Evolutionary conservation across 1,284 basidiomycete species (phyloP).

Genomic region (Cutaneotrichosporon daszewskae): DNA sequence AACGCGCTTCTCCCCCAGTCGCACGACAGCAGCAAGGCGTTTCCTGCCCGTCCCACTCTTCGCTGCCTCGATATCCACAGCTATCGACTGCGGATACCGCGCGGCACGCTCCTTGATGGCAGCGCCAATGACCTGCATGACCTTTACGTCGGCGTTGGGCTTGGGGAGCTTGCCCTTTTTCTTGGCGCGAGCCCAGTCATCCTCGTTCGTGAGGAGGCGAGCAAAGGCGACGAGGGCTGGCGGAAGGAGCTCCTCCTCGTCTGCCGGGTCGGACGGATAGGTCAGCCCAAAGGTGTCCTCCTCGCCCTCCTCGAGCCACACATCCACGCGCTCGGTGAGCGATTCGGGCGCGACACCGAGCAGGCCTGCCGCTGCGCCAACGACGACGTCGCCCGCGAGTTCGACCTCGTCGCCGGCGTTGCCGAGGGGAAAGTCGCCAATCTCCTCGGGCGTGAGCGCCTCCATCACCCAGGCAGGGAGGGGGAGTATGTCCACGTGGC

Average conservation of each 20-base stretch:
- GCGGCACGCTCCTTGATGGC: slow-evolving; percentile 46
- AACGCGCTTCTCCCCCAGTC: slow-evolving; percentile 49
- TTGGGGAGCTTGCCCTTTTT: slow-evolving; percentile 74
- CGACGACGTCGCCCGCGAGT: slow-evolving; percentile 69
- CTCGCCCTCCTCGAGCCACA: slow-evolving; percentile 82
- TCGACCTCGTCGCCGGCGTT: slow-evolving; percentile 88
- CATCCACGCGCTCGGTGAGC: slow-evolving; percentile 61
- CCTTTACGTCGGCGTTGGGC: slow-evolving; percentile 55
- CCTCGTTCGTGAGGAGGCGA: slow-evolving; percentile 60
- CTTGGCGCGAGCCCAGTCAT: slow-evolving; percentile 62
- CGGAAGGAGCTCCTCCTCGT: slow-evolving; percentile 52
- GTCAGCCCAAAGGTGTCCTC: slow-evolving; percentile 73
- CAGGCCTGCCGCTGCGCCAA: slow-evolving; percentile 51
- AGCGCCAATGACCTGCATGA: slow-evolving; percentile 48
- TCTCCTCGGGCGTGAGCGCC: slow-evolving; percentile 16
- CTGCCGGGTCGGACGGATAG: slow-evolving; percentile 32
- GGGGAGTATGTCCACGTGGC: slow-evolving; percentile 76
- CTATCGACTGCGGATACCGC: slow-evolving; percentile 5
- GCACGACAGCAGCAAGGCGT: slow-evolving; percentile 44
- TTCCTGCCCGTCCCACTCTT: slow-evolving; percentile 7
- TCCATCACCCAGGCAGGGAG: slow-evolving; percentile 47
- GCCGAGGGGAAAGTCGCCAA: slow-evolving; percentile 47
- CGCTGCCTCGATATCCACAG: slow-evolving; percentile 40
- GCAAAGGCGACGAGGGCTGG: slow-evolving; percentile 64
- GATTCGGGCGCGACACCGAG: slow-evolving; percentile 9